Percentiles rank a stretch among this genome's conserved stretches.
phyloP scores from a whole-genome alignment of 345 rosid genomes.

The Clarkia xantiana region DNA sequence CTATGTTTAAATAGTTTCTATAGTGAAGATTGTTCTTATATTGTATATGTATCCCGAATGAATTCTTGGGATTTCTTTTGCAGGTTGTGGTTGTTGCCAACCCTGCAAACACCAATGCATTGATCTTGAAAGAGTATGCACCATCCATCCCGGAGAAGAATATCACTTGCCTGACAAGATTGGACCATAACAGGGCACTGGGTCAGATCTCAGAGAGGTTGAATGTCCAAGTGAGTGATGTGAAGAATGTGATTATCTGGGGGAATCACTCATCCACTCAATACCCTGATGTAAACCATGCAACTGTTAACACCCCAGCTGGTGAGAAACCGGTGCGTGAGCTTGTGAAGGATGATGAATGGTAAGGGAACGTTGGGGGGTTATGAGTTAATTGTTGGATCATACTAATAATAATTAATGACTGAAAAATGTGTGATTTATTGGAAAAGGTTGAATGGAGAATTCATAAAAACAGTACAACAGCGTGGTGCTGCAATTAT shows the following conservation, averaged over 20 bases:
- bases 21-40: too few relatives aligned
- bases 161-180: slow-evolving; percentile 87
- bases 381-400: neutral
- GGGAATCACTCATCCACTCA: slow-evolving; percentile 97
- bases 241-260: slow-evolving; percentile 92
- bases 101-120: slow-evolving; percentile 96
- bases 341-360: slow-evolving; percentile 74
- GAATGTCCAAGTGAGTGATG: slow-evolving; percentile 75
- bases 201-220: slow-evolving; percentile 92
- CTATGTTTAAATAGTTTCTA: too few relatives aligned
- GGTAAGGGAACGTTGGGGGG: slow-evolving; percentile 25
- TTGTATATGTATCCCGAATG: too few relatives aligned
- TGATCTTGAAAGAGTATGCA: slow-evolving; percentile 93
- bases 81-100: slow-evolving; percentile 98
- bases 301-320: slow-evolving; percentile 56
- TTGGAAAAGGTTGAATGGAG: slow-evolving; percentile 66
- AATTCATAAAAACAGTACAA: slow-evolving; percentile 77
- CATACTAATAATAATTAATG: neutral
- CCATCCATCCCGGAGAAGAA: slow-evolving; percentile 92
- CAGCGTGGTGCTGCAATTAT: slow-evolving; percentile 99
- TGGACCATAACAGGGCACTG: slow-evolving; percentile 97
- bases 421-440: neutral
- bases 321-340: slow-evolving; percentile 68
- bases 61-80: neutral
- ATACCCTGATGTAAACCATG: slow-evolving; percentile 99